Conservation (phyloP, 2,329 filamentous ascomycete genomes). For the Corinectria fuckeliana region DNA sequence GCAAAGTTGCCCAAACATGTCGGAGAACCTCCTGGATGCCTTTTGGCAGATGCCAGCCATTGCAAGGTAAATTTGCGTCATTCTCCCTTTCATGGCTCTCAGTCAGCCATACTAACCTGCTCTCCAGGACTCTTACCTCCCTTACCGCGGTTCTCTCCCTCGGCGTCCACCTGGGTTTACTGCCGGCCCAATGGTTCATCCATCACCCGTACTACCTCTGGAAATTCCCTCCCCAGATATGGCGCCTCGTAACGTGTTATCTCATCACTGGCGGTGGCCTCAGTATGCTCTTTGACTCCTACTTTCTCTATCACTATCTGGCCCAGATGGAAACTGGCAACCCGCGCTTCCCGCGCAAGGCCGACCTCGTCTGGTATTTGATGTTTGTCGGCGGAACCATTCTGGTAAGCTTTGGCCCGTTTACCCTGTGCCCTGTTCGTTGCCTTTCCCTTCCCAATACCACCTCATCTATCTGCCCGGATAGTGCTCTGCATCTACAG, state of each 20-base stretch:
- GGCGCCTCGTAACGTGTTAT: constrained; percentile 52
- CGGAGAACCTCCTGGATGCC: constrained; percentile 40
- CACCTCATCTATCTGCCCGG: constrained; percentile 78
- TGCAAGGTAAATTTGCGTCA: constrained; percentile 46
- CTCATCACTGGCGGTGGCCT: constrained; percentile 48
- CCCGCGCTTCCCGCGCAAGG: constrained; percentile 74
- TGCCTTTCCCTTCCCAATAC: constrained; percentile 25
- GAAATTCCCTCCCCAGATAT: constrained; percentile 54
- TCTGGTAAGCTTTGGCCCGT: constrained; percentile 69
- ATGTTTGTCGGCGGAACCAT: constrained; percentile 75
- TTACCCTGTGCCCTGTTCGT: constrained; percentile 27
- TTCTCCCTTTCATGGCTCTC: background rate
- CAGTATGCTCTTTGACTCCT: constrained; percentile 73
- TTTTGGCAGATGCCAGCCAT: constrained; percentile 51
- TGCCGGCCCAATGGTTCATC: constrained; percentile 57
- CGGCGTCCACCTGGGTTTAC: constrained; percentile 61
- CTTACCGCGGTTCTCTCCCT: constrained; percentile 66
- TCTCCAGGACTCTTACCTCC: constrained; percentile 68
- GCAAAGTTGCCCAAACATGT: constrained; percentile 45
- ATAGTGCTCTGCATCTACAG: constrained; percentile 69
- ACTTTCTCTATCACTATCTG: constrained; percentile 78
- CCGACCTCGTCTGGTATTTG: constrained; percentile 82
- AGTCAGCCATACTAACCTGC: constrained; percentile 28
- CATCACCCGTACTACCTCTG: constrained; percentile 61
- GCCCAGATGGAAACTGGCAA: constrained; percentile 76